Percentiles rank a stretch among this genome's conserved stretches.
Conservation (phyloP, 2,329 filamentous ascomycete genomes). For the Colletotrichum phormii region DNA sequence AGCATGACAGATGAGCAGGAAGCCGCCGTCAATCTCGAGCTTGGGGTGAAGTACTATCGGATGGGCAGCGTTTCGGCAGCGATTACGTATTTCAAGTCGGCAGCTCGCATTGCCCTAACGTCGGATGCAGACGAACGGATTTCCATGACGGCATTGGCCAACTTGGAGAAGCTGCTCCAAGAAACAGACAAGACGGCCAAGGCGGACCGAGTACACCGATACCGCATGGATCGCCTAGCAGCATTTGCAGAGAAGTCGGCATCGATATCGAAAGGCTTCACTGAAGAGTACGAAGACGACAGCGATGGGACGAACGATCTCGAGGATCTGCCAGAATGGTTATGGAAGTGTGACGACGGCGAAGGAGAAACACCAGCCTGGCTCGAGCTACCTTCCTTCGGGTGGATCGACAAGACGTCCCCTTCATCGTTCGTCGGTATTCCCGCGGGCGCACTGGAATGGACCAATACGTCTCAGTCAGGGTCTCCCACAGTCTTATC, state of each 20-base stretch:
- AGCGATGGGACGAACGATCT: slow-evolving; percentile 12
- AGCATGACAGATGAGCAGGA: slow-evolving; percentile 45
- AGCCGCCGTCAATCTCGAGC: slow-evolving; percentile 45
- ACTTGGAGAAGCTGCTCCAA: slow-evolving; percentile 45
- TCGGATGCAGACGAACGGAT: slow-evolving; percentile 47
- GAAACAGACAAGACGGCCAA: slow-evolving; percentile 39
- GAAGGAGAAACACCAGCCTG: slow-evolving; percentile 22
- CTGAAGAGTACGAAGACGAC: slow-evolving; percentile 24
- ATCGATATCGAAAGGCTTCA: slow-evolving; percentile 21
- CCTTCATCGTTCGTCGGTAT: not conserved
- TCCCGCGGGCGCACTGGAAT: not conserved
- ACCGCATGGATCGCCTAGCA: slow-evolving; percentile 44
- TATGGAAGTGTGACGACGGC: slow-evolving; percentile 30
- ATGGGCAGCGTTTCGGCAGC: slow-evolving; percentile 43
- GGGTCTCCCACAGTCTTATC: slow-evolving; percentile 20
- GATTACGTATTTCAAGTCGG: slow-evolving; percentile 45
- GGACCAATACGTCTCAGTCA: slow-evolving; percentile 24
- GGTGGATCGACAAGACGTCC: slow-evolving; percentile 17
- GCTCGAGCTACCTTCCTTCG: slow-evolving; percentile 16
- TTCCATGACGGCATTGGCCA: slow-evolving; percentile 47
- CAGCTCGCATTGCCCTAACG: slow-evolving; percentile 43
- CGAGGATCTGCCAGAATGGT: slow-evolving; percentile 33
- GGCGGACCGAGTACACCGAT: slow-evolving; percentile 42
- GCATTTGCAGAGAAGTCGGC: slow-evolving; percentile 45
- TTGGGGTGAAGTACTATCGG: slow-evolving; percentile 47